Base-by-base conservation (phyloP, 106 monocot genomes). In the Allium sativum region DNA sequence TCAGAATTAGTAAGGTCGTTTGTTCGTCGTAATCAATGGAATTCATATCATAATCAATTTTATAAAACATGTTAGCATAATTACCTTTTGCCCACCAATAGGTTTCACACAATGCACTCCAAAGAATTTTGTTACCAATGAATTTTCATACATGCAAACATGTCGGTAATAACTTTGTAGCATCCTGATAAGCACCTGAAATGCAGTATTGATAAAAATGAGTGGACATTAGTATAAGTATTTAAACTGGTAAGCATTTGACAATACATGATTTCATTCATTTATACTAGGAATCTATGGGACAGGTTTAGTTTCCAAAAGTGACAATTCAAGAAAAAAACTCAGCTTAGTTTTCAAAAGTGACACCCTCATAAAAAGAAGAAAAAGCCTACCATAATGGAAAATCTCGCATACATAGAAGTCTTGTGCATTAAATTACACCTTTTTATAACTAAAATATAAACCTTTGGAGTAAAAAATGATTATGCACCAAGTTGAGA, bases 81-180 rank as follows among this genome's bases (percentile, higher is more conserved):
- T 40, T 56, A 76, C 76, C 81, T 81, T 81, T 47, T 65, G 90
- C 16, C 82, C 79, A 42, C 85, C 85, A 60, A 75, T 65, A 55
- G 79, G 85, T 70, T 90, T 90, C 55, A 85, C 85, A 53, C 85
- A 85, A 52, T 90, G 90, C 56, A 85, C 77, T 15, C 90, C 90
- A 52, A 69, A 90, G 55, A 90, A 90, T 53, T 75, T 90, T 45
- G 90, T 90, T n/a, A 90, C 76, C 17, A 90, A 68, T 3, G 85
- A 66, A 67, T 77, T 79, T 18, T 74, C 48, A 53, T 90, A 74
- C 14, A 8, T 64, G 42, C 74, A 70, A 59, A 90, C 79, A 74
- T 90, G 90, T 42, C 65, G 48, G 21, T 72, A 79, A 62, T 90
- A 90, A 70, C 74, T 82, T 9, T 58, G 74, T 21, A 90, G 63